A percentile compares a stretch with the other conserved stretches of the same genome.
Conservation (phyloP, 2,329 filamentous ascomycete genomes). For the Colletotrichum salicis region DNA sequence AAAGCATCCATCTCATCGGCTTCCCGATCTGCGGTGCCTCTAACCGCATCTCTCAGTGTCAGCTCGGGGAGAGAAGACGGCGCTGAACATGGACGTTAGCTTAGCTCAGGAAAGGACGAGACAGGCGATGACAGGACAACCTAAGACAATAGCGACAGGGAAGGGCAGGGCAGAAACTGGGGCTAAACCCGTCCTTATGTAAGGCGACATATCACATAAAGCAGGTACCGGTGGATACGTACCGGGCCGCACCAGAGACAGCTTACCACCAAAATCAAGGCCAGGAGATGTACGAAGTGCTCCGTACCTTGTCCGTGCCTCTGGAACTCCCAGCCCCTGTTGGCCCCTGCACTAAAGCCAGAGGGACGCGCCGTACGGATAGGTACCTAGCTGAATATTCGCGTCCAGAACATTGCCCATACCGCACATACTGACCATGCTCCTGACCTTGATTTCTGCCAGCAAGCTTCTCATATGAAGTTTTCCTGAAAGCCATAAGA, state of each 20-base stretch:
- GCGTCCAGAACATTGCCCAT: constrained; percentile 1
- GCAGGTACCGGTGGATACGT: constrained; percentile 32
- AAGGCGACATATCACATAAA: constrained; percentile 17
- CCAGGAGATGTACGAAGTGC: background rate
- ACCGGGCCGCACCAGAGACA: constrained; percentile 14
- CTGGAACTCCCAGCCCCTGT: constrained; percentile 26
- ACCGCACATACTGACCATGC: background rate
- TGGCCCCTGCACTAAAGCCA: constrained; percentile 26
- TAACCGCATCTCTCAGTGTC: background rate
- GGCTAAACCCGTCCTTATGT: constrained; percentile 8
- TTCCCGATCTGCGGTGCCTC: background rate
- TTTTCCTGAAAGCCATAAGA: too few relatives aligned
- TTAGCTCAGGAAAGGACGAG: constrained; percentile 1
- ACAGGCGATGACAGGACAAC: background rate
- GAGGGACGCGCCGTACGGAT: background rate
- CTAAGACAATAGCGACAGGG: background rate
- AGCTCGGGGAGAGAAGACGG: background rate
- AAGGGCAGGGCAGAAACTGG: background rate
- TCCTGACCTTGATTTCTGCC: background rate
- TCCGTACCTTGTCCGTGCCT: constrained; percentile 19
- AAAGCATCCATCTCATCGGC: background rate
- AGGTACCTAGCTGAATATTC: background rate
- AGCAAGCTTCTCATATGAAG: background rate
- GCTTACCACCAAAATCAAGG: background rate
- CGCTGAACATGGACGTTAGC: background rate